These are phyloP conservation scores for Penicillium fimorum DNA, from an alignment of 495 filamentous ascomycete species.

Conservation along the genomic window DNA sequence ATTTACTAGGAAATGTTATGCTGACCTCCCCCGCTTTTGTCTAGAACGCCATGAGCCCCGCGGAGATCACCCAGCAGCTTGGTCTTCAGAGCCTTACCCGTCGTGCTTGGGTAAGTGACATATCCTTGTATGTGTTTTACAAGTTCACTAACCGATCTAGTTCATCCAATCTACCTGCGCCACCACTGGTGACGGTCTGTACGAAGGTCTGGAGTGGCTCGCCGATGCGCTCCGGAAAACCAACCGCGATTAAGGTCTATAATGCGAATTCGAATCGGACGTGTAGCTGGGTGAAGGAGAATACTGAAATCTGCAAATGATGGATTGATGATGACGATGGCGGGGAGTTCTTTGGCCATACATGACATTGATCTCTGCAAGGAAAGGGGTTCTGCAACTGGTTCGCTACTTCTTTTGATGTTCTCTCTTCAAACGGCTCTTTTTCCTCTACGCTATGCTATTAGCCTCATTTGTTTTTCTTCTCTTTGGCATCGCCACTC, in stretches of 20 bases:
- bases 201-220: slow-evolving; percentile 99
- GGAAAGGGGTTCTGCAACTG: slow-evolving; percentile 13
- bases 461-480: slow-evolving; percentile 46
- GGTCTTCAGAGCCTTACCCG: slow-evolving; percentile 97
- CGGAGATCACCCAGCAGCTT: slow-evolving; percentile 99
- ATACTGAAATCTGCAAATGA: slow-evolving; percentile 44
- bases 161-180: slow-evolving; percentile 99
- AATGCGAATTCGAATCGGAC: slow-evolving; percentile 29
- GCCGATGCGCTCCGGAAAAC: slow-evolving; percentile 92
- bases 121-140: background rate
- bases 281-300: slow-evolving; percentile 36
- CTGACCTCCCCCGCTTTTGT: slow-evolving; percentile 17
- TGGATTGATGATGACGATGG: slow-evolving; percentile 42
- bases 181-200: slow-evolving; percentile 98
- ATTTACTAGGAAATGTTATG: background rate
- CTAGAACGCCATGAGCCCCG: slow-evolving; percentile 98
- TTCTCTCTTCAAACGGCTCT: slow-evolving; percentile 40
- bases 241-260: slow-evolving; percentile 68
- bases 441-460: slow-evolving; percentile 45
- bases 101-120: slow-evolving; percentile 87
- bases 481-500: slow-evolving; percentile 38
- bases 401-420: slow-evolving; percentile 37
- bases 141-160: slow-evolving; percentile 46
- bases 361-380: slow-evolving; percentile 26
- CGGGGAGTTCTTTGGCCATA: slow-evolving; percentile 37